Conservation (phyloP, 1,284 basidiomycete species). For the Cystobasidiaceae sp. region DNA sequence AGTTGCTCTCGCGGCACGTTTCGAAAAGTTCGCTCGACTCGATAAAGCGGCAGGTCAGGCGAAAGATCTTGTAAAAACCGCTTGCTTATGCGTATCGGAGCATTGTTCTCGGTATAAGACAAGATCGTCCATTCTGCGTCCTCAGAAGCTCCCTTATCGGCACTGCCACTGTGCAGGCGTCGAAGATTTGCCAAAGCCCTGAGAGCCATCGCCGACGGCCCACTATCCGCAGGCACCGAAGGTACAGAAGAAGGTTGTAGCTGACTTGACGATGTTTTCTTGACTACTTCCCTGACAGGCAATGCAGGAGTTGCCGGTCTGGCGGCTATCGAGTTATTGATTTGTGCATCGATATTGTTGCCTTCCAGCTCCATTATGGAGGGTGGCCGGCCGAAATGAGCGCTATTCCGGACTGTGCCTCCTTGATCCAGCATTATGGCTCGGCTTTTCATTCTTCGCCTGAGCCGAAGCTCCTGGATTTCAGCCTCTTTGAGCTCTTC, state of each 20-base stretch:
- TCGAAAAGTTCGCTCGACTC: constrained; percentile 86
- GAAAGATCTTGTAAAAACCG: constrained; percentile 67
- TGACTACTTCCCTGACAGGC: too few species aligned
- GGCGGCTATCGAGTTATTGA: too few species aligned
- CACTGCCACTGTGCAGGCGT: constrained; percentile 61
- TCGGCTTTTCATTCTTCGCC: constrained; percentile 78
- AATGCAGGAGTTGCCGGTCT: too few species aligned
- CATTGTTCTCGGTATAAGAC: constrained; percentile 25
- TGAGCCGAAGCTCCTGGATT: constrained; percentile 71
- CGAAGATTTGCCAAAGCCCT: constrained; percentile 74
- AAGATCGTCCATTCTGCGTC: constrained; percentile 17
- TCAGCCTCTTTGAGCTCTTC: constrained; percentile 88
- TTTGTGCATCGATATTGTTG: too few species aligned
- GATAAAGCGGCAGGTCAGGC: constrained; percentile 73
- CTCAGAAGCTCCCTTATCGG: constrained; percentile 39
- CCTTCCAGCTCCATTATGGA: not conserved
- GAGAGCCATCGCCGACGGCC: too few species aligned
- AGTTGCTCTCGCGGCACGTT: constrained; percentile 92
- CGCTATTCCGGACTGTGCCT: not conserved
- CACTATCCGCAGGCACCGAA: too few species aligned
- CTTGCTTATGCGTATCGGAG: constrained; percentile 25
- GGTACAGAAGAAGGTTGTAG: too few species aligned
- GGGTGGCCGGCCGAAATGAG: constrained; percentile 1
- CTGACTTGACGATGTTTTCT: too few species aligned
- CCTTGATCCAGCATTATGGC: constrained; percentile 56